Evolutionary conservation across 305 asterid species (phyloP).

Genomic region (Solanum hybrid): DNA sequence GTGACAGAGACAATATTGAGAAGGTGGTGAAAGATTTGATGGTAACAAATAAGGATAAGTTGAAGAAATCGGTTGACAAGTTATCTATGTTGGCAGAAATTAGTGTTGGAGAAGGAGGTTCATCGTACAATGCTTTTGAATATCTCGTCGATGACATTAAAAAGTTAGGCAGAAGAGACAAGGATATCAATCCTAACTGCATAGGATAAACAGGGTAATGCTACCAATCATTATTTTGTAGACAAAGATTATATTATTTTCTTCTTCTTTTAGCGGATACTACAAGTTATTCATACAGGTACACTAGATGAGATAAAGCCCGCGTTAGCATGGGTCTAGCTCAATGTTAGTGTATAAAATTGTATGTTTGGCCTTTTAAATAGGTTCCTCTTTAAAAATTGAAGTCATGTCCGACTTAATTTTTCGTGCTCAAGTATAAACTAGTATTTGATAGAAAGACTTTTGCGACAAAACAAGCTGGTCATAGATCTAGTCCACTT

Average conservation of each 20-base stretch:
- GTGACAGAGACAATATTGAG: not conserved
- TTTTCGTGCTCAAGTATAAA: not conserved
- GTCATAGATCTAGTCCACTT: not conserved
- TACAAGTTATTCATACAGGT: not conserved
- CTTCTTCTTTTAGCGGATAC: not conserved
- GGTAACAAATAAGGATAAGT: not conserved
- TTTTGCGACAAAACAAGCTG: not conserved
- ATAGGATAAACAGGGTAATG: not conserved
- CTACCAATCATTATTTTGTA: not conserved
- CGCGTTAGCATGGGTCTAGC: not conserved
- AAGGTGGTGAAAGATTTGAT: not conserved
- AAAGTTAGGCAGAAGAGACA: not conserved
- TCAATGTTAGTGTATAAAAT: not conserved
- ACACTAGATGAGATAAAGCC: not conserved
- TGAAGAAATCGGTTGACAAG: not conserved
- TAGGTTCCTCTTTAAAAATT: not conserved
- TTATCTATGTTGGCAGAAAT: not conserved
- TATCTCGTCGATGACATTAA: not conserved
- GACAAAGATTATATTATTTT: not conserved
- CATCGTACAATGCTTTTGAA: not conserved
- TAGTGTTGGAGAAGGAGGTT: not conserved
- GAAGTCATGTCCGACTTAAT: not conserved
- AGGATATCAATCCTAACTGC: not conserved
- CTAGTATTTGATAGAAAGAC: not conserved
- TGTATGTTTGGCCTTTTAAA: not conserved